A percentile compares a stretch with the other conserved stretches of the same genome.
Evolutionary conservation across 83 land plant genomes (phyloP).

Genomic region (Thuja plicata): DNA sequence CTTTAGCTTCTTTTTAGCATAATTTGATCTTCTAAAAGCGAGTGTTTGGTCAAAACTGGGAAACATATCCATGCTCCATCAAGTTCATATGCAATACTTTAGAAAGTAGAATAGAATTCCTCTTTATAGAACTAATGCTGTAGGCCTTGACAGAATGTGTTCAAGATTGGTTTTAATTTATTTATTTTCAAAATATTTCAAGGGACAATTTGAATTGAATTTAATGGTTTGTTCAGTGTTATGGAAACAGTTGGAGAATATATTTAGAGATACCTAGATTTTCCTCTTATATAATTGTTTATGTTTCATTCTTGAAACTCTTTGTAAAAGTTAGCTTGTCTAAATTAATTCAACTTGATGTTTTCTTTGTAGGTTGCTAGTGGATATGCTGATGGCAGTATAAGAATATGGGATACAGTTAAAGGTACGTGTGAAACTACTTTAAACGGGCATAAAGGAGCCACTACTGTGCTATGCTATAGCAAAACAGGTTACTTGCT

Average conservation of each 20-base stretch:
- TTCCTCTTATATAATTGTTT: background rate
- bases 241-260: background rate
- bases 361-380: slow-evolving; percentile 65
- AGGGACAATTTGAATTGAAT: background rate
- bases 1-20: background rate
- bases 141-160: background rate
- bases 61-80: no score
- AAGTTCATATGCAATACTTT: background rate
- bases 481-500: slow-evolving; percentile 77
- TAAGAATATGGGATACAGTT: slow-evolving; percentile 82
- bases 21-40: background rate
- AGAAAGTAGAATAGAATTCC: background rate
- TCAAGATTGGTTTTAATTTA: background rate
- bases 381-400: slow-evolving; percentile 92
- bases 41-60: background rate
- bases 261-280: background rate
- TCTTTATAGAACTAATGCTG: background rate
- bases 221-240: background rate
- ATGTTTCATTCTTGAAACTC: background rate
- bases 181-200: background rate
- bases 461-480: slow-evolving; percentile 73
- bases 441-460: slow-evolving; percentile 85
- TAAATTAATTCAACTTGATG: background rate
- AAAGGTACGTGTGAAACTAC: slow-evolving; percentile 84
- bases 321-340: slow-evolving; percentile 1